These are phyloP conservation scores for Heterococcus sp. DNA, from an alignment of 108 stramenopile species.

Conservation along the genomic window DNA sequence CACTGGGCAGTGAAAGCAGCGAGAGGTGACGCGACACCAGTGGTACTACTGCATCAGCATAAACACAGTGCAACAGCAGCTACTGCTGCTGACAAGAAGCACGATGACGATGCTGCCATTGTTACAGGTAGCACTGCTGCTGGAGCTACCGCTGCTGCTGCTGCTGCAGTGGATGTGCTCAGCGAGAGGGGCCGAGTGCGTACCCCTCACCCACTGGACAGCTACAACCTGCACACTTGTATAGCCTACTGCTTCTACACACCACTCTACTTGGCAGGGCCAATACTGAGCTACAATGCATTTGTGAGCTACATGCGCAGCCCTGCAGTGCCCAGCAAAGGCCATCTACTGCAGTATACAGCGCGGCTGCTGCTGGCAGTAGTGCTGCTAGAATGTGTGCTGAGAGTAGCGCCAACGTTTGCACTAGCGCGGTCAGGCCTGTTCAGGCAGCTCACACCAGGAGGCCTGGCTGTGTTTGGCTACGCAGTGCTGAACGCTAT, in stretches of 20 bases:
- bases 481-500: constrained; percentile 51
- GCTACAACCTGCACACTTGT: constrained; percentile 42
- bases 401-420: constrained; percentile 18
- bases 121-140: neutral
- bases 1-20: constrained; percentile 34
- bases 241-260: constrained; percentile 54
- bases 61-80: neutral
- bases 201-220: constrained; percentile 35
- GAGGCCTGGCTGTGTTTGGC: constrained; percentile 26
- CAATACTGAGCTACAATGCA: constrained; percentile 59
- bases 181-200: neutral
- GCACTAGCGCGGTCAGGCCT: constrained; percentile 15
- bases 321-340: constrained; percentile 1
- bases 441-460: constrained; percentile 2
- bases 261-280: constrained; percentile 62
- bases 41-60: neutral
- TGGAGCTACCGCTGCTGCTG: neutral
- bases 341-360: constrained; percentile 34
- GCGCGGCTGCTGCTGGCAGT: constrained; percentile 29
- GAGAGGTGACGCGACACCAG: neutral
- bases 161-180: neutral
- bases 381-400: constrained; percentile 18
- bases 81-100: neutral
- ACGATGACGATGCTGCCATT: neutral
- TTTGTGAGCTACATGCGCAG: constrained; percentile 26